phyloP scores from a whole-genome alignment of 495 filamentous ascomycete species.

The Tuber indicum region DNA sequence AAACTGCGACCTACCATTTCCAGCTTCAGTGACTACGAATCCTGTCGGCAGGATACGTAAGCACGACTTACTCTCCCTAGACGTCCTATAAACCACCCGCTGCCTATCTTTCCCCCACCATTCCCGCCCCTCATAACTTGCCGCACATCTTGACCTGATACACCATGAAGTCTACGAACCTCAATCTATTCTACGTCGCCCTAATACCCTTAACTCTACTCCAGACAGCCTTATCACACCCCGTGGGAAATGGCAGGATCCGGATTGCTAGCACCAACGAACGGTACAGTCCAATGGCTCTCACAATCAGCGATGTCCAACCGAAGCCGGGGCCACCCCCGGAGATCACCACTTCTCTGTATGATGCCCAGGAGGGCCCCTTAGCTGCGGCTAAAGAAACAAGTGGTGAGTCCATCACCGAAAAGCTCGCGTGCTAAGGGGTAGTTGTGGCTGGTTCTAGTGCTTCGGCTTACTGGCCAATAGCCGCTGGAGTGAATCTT shows the following conservation, averaged over 20 bases:
- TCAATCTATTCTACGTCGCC: background rate
- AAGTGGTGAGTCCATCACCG: too few relatives aligned
- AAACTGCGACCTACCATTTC: background rate
- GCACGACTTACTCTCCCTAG: background rate
- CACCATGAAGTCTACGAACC: background rate
- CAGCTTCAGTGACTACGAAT: background rate
- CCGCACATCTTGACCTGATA: background rate
- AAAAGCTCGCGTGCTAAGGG: too few relatives aligned
- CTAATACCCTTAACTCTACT: background rate
- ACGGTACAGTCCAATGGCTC: background rate
- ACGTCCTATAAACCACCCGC: background rate
- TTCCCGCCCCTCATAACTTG: background rate
- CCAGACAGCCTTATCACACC: background rate
- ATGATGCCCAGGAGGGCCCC: background rate
- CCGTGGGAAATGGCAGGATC: background rate
- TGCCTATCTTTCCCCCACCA: background rate
- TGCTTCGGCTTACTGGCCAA: background rate
- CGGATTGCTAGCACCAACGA: background rate
- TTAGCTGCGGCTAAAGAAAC: background rate
- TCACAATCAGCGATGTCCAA: background rate
- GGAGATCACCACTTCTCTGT: background rate
- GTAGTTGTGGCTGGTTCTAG: background rate
- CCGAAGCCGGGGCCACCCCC: background rate
- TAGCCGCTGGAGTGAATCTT: background rate
- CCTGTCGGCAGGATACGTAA: background rate